These are phyloP conservation scores for Leucosporidium creatinivorum DNA, from an alignment of 768 basidiomycete genomes.

Conservation along the genomic window DNA sequence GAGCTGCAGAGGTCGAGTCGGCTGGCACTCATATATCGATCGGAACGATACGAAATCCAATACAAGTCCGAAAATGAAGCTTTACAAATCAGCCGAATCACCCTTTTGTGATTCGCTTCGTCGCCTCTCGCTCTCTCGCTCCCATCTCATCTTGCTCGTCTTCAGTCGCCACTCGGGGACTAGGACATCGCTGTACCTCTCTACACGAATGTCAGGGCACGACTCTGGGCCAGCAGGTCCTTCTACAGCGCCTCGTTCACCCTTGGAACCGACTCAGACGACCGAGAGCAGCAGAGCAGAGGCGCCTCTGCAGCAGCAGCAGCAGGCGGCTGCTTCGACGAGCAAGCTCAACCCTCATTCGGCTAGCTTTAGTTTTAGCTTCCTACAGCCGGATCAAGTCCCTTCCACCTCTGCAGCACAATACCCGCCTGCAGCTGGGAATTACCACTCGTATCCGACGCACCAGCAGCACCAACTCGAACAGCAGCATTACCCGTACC, in stretches of 20 bases:
- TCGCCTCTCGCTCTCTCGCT: no score
- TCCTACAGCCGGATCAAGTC: neutral
- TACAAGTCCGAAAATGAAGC: no score
- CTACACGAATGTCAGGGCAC: no score
- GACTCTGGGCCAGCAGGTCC: neutral
- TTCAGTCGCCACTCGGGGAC: no score
- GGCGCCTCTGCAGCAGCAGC: neutral
- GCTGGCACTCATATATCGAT: no score
- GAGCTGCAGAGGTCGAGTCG: no score
- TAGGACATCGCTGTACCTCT: no score
- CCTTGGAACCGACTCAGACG: neutral
- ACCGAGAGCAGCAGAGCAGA: neutral
- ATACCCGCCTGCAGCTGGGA: no score
- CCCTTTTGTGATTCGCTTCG: no score
- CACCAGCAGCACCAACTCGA: neutral
- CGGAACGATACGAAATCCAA: no score
- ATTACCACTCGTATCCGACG: neutral
- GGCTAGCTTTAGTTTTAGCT: neutral
- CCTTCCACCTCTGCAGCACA: neutral
- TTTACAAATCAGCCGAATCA: no score
- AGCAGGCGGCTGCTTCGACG: neutral
- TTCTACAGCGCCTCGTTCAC: neutral
- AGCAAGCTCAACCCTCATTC: conserved; percentile 4
- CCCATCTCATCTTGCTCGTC: no score
- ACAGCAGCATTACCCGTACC: neutral